A percentile compares a stretch with the other conserved stretches of the same genome.
phyloP scores from a whole-genome alignment of 2,329 filamentous ascomycete species.

The Truncatella angustata region DNA sequence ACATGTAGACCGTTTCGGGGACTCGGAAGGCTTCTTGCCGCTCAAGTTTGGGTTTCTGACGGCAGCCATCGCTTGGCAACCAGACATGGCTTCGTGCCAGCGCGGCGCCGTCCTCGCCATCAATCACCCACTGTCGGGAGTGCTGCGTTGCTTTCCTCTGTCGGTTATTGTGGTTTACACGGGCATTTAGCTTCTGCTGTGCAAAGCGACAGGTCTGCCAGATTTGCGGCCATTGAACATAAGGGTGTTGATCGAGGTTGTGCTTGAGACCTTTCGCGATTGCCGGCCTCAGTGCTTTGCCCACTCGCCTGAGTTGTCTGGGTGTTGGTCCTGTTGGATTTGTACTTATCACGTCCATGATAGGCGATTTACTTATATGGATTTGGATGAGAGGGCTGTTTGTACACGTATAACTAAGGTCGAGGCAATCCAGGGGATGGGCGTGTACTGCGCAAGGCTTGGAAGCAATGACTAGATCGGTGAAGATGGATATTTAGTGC shows the following conservation, averaged over 20 bases:
- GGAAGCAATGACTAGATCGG: not conserved
- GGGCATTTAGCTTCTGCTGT: constrained; percentile 6
- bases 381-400: not conserved
- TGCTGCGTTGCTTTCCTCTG: constrained; percentile 10
- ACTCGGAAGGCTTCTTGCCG: constrained; percentile 27
- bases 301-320: constrained; percentile 3
- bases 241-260: not conserved
- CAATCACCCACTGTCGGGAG: constrained; percentile 10
- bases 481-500: no score
- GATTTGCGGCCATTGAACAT: not conserved
- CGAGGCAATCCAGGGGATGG: no score
- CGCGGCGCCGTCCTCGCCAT: constrained; percentile 8
- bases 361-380: not conserved
- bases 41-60: constrained; percentile 19
- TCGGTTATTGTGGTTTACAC: constrained; percentile 11
- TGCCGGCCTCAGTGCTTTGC: not conserved
- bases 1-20: constrained; percentile 14
- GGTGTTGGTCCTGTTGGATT: constrained; percentile 1
- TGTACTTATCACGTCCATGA: not conserved
- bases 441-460: no score
- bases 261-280: not conserved
- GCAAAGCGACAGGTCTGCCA: constrained; percentile 2
- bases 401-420: not conserved
- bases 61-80: constrained; percentile 19
- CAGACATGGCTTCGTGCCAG: constrained; percentile 11